These are phyloP conservation scores for Vicia villosa DNA, from an alignment of 306 rosid species.

Conservation along the genomic window DNA sequence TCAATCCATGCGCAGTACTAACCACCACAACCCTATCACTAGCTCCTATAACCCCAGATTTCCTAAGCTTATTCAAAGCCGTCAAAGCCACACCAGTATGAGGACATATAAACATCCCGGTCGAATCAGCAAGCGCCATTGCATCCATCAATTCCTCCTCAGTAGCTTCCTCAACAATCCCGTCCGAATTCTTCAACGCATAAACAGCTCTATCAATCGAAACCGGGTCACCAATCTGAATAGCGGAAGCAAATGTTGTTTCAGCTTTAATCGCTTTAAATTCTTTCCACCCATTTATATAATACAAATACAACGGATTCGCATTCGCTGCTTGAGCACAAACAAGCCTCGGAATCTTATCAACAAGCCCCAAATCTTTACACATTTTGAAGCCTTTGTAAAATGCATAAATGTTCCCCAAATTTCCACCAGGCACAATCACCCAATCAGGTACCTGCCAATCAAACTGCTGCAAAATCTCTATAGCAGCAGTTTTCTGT, in stretches of 20 bases:
- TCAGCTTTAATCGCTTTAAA: conserved; percentile 61
- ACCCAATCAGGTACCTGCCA: conserved; percentile 97
- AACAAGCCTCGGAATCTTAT: conserved; percentile 68
- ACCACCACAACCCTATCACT: conserved; percentile 79
- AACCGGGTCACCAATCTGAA: conserved; percentile 91
- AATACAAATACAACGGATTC: conserved; percentile 69
- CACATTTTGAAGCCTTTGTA: conserved; percentile 92
- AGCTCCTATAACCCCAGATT: conserved; percentile 56
- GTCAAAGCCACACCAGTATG: conserved; percentile 83
- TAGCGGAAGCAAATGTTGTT: conserved; percentile 74
- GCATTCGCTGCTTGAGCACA: conserved; percentile 90
- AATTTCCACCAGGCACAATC: conserved; percentile 76
- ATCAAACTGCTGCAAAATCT: conserved; percentile 80
- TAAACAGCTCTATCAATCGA: conserved; percentile 77
- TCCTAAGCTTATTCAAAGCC: conserved; percentile 71
- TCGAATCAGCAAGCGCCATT: conserved; percentile 76
- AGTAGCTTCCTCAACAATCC: conserved; percentile 84
- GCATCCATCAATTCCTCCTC: conserved; percentile 89
- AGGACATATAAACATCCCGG: conserved; percentile 87
- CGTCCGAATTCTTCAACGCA: conserved; percentile 62
- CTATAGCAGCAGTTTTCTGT: conserved; percentile 82
- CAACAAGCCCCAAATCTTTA: conserved; percentile 69
- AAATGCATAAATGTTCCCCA: conserved; percentile 80
- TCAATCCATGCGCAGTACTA: conserved; percentile 86
- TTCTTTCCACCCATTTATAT: conserved; percentile 67